Evolutionary conservation across 2,329 filamentous ascomycete species (phyloP).

Genomic region (Aspergillus nomiae): DNA sequence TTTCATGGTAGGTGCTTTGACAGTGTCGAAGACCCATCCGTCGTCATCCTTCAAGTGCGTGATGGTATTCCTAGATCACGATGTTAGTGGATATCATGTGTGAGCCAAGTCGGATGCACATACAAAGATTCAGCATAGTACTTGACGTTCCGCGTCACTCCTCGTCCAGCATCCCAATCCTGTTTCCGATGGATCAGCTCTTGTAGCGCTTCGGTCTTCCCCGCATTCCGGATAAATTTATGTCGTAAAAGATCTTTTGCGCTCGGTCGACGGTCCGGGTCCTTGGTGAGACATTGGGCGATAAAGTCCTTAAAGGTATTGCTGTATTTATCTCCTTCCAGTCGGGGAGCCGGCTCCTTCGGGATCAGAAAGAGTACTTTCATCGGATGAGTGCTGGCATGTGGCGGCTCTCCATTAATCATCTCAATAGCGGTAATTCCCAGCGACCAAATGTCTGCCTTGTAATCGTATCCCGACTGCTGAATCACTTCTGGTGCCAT

Average conservation of each 20-base stretch:
- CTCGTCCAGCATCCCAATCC: slow-evolving; percentile 75
- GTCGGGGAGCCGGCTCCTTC: slow-evolving; percentile 78
- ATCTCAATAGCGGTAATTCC: slow-evolving; percentile 92
- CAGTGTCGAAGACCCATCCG: slow-evolving; percentile 94
- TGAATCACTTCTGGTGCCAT: slow-evolving; percentile 96
- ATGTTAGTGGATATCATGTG: slow-evolving; percentile 15
- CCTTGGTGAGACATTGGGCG: slow-evolving; percentile 85
- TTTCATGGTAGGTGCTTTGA: slow-evolving; percentile 69
- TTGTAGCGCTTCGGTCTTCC: slow-evolving; percentile 83
- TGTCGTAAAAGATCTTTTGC: slow-evolving; percentile 87
- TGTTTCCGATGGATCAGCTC: slow-evolving; percentile 82
- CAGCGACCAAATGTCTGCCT: slow-evolving; percentile 90
- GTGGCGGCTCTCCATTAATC: slow-evolving; percentile 83
- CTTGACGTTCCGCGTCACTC: slow-evolving; percentile 69
- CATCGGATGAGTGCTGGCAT: slow-evolving; percentile 86
- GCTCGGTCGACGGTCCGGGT: slow-evolving; percentile 78
- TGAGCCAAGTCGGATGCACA: slow-evolving; percentile 28
- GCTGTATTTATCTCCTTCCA: slow-evolving; percentile 80
- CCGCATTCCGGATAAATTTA: slow-evolving; percentile 82
- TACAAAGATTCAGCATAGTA: slow-evolving; percentile 93
- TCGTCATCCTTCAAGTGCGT: slow-evolving; percentile 66
- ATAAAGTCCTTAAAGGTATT: slow-evolving; percentile 94
- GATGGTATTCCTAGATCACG: slow-evolving; percentile 60
- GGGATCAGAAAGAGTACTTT: slow-evolving; percentile 91
- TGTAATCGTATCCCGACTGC: slow-evolving; percentile 80